Evolutionary conservation across 768 basidiomycete species (phyloP).

Genomic region (Lyophyllum atratum): DNA sequence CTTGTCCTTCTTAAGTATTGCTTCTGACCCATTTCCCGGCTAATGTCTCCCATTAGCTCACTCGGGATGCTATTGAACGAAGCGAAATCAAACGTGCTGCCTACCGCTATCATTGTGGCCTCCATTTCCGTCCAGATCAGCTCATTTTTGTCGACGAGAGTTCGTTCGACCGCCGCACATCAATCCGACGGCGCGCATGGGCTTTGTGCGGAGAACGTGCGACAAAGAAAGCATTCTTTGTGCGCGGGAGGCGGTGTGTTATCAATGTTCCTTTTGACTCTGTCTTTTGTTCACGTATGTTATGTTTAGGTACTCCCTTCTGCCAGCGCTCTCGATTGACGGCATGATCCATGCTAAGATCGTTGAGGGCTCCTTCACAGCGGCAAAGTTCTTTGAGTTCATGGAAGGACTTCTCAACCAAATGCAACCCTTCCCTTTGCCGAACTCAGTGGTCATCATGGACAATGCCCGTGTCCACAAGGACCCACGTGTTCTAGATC

Average conservation of each 20-base stretch:
- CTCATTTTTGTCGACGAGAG: constrained; percentile 34
- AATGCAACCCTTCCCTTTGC: constrained; percentile 13
- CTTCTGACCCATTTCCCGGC: background rate
- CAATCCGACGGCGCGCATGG: constrained; percentile 25
- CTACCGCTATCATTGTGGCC: background rate
- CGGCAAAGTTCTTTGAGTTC: constrained; percentile 1
- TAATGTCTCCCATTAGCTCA: constrained; percentile 1
- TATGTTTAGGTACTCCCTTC: constrained; percentile 11
- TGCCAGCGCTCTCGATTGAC: constrained; percentile 10
- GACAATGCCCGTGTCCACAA: constrained; percentile 22
- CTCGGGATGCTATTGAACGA: background rate
- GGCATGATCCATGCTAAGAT: constrained; percentile 6
- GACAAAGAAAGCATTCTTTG: constrained; percentile 24
- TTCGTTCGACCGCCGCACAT: constrained; percentile 21
- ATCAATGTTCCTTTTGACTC: background rate
- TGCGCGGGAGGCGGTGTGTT: constrained; percentile 24
- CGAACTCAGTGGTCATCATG: constrained; percentile 18
- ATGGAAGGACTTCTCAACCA: constrained; percentile 9
- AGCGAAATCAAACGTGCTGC: background rate
- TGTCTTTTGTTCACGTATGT: background rate
- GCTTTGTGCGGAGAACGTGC: constrained; percentile 24
- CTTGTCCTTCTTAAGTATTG: background rate
- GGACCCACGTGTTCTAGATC: constrained; percentile 8
- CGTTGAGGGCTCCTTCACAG: constrained; percentile 10
- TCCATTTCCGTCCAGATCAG: constrained; percentile 10